A percentile compares a stretch with the other conserved stretches of the same genome.
Conservation (phyloP, 495 filamentous ascomycete species). For the Neurospora tetraspora region DNA sequence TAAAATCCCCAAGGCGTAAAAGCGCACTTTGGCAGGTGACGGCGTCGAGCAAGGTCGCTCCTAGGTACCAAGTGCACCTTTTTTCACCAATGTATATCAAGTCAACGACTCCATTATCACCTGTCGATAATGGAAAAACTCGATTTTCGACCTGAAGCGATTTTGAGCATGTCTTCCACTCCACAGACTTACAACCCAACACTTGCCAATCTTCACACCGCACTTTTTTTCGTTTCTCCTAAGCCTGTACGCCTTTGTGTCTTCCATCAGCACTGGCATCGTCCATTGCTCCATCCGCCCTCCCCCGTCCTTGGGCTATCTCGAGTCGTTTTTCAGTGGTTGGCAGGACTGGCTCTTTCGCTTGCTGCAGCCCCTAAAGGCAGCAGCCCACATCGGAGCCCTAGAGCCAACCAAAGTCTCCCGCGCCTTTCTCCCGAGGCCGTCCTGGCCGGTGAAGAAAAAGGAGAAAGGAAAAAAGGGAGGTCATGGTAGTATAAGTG, state of each 20-base stretch:
- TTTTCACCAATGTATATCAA: background rate
- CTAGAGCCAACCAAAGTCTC: constrained; percentile 16
- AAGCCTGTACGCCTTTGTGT: background rate
- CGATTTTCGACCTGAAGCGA: background rate
- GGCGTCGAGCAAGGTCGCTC: background rate
- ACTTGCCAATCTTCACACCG: background rate
- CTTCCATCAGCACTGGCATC: background rate
- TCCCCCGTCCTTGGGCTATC: constrained; percentile 4
- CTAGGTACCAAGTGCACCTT: background rate
- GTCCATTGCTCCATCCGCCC: constrained; percentile 2
- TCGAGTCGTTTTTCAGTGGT: constrained; percentile 2
- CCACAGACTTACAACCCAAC: background rate
- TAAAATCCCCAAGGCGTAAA: background rate
- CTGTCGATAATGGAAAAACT: background rate
- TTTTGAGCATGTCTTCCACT: background rate
- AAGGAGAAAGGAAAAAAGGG: background rate
- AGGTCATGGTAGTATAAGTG: background rate
- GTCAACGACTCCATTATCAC: background rate
- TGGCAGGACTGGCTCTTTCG: background rate
- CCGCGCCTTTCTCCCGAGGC: constrained; percentile 5
- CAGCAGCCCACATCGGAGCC: constrained; percentile 1
- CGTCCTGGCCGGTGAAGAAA: background rate
- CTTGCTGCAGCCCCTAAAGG: constrained; percentile 4
- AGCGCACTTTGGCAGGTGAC: background rate
- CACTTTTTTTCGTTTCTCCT: background rate